Conservation (phyloP, 352 stramenopile species). For the Phytophthora capsici region DNA sequence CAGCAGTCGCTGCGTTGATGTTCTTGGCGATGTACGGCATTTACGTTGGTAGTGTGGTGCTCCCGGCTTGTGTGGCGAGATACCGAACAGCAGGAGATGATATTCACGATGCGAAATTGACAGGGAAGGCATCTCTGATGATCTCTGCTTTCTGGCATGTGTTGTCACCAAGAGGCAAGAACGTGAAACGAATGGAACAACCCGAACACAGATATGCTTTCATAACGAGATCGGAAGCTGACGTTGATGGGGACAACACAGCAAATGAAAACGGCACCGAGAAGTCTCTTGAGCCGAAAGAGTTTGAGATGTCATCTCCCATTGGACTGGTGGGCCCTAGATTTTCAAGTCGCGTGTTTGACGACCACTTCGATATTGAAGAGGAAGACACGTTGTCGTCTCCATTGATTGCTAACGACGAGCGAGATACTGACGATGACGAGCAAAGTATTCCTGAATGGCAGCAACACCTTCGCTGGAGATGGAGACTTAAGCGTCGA, state of each 20-base stretch:
- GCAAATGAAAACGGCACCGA: not conserved
- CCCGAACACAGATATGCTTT: slow-evolving; percentile 48
- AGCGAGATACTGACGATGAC: slow-evolving; percentile 34
- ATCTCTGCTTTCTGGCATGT: slow-evolving; percentile 84
- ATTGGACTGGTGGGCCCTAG: slow-evolving; percentile 14
- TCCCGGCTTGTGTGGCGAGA: slow-evolving; percentile 55
- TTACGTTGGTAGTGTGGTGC: slow-evolving; percentile 68
- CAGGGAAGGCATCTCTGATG: slow-evolving; percentile 37
- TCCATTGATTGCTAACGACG: slow-evolving; percentile 61
- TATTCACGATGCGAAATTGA: slow-evolving; percentile 19
- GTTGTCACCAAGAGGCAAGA: slow-evolving; percentile 43
- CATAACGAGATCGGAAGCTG: slow-evolving; percentile 43
- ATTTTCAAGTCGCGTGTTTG: slow-evolving; percentile 60
- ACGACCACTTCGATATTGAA: slow-evolving; percentile 68
- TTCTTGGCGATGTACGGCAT: slow-evolving; percentile 59
- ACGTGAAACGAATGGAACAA: slow-evolving; percentile 16
- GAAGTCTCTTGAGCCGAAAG: slow-evolving; percentile 6
- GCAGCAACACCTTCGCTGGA: slow-evolving; percentile 76
- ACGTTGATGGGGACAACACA: slow-evolving; percentile 18
- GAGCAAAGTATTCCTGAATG: slow-evolving; percentile 64
- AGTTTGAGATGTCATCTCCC: slow-evolving; percentile 36
- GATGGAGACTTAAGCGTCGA: slow-evolving; percentile 64
- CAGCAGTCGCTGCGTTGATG: slow-evolving; percentile 43
- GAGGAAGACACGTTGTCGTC: slow-evolving; percentile 63
- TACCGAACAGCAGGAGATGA: slow-evolving; percentile 28